Conservation (phyloP, 495 filamentous ascomycete species). For the Annulohypoxylon maeteangense region DNA sequence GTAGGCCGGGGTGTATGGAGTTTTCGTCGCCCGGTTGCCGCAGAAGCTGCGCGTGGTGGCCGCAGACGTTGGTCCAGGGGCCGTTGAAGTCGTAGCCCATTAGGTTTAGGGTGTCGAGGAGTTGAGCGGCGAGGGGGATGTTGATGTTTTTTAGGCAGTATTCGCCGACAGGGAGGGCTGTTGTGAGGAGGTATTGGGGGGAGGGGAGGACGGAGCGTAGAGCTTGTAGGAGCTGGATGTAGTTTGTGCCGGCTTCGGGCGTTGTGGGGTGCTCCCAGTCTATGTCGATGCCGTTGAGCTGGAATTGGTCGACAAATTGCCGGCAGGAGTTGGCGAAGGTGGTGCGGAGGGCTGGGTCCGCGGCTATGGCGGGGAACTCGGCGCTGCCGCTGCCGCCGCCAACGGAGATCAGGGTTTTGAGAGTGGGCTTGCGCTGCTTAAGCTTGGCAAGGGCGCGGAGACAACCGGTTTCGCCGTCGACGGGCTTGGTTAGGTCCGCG, state of each 20-base stretch:
- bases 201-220: conserved; percentile 69
- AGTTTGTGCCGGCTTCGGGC: conserved; percentile 69
- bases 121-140: conserved; percentile 63
- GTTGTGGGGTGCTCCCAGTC: conserved; percentile 86
- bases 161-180: conserved; percentile 76
- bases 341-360: conserved; percentile 59
- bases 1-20: conserved; percentile 46
- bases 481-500: conserved; percentile 75
- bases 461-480: conserved; percentile 76
- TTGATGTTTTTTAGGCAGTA: conserved; percentile 80
- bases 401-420: conserved; percentile 80
- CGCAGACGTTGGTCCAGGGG: conserved; percentile 72
- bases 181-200: conserved; percentile 71
- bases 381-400: conserved; percentile 78
- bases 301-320: conserved; percentile 70
- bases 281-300: conserved; percentile 81
- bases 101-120: conserved; percentile 80
- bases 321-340: conserved; percentile 70
- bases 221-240: conserved; percentile 70
- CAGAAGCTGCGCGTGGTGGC: conserved; percentile 79
- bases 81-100: conserved; percentile 88
- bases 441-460: conserved; percentile 73
- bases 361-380: conserved; percentile 74
- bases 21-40: conserved; percentile 50
- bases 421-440: conserved; percentile 69